A percentile compares a stretch with the other conserved stretches of the same genome.
These are phyloP conservation scores for Lobosporangium transversale DNA, from an alignment of 192 early-diverging fungal species.

Conservation along the genomic window DNA sequence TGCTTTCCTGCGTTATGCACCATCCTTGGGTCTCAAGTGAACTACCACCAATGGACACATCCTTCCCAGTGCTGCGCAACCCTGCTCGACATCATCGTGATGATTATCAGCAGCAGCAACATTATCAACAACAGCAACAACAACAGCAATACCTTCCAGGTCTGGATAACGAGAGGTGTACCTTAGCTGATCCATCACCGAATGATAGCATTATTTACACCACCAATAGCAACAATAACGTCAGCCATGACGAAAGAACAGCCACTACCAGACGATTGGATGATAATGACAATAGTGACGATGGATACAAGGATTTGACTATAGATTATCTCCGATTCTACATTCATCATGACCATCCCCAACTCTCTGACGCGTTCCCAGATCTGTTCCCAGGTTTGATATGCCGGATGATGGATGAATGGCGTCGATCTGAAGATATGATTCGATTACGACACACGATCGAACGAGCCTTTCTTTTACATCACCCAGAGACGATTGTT, in stretches of 20 bases:
- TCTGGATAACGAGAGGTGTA: no score
- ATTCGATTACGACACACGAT: slow-evolving; percentile 1
- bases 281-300: not conserved
- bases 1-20: slow-evolving; percentile 17
- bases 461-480: slow-evolving; percentile 16
- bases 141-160: no score
- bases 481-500: slow-evolving; percentile 16
- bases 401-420: slow-evolving; percentile 21
- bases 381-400: slow-evolving; percentile 17
- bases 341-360: slow-evolving; percentile 16
- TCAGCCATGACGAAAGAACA: no score
- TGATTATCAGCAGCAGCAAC: not conserved
- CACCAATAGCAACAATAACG: not conserved
- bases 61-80: slow-evolving; percentile 4
- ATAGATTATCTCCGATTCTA: slow-evolving; percentile 32
- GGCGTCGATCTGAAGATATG: slow-evolving; percentile 15
- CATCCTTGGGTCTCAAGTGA: slow-evolving; percentile 12
- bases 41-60: slow-evolving; percentile 12
- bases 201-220: not conserved
- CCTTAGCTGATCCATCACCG: not conserved
- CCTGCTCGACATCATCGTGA: not conserved
- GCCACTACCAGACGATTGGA: no score
- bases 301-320: slow-evolving; percentile 6
- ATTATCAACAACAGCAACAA: not conserved
- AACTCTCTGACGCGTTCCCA: slow-evolving; percentile 19